Evolutionary conservation across 2,329 filamentous ascomycete species (phyloP).

Genomic region (Emmonsiellopsis sp.): DNA sequence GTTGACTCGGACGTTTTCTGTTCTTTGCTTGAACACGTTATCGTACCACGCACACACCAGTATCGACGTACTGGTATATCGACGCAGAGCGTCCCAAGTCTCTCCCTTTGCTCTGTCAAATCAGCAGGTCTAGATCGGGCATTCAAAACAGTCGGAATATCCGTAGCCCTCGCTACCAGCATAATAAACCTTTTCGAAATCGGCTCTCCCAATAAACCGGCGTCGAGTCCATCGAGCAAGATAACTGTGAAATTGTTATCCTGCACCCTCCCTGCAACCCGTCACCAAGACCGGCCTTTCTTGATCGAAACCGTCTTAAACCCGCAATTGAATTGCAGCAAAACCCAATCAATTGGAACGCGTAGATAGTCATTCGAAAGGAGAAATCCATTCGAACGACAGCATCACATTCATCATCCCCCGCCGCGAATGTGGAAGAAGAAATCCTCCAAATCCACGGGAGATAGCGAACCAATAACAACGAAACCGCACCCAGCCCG

Average conservation of each 20-base stretch:
- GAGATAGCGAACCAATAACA: background rate
- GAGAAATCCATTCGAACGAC: background rate
- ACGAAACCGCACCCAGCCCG: background rate
- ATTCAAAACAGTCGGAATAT: background rate
- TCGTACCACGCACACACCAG: background rate
- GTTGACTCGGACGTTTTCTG: background rate
- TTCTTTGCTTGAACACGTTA: background rate
- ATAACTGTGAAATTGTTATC: constrained; percentile 2
- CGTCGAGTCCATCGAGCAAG: background rate
- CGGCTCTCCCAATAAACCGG: no score
- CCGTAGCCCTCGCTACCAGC: background rate
- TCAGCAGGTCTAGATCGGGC: background rate
- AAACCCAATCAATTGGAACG: background rate
- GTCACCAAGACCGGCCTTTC: background rate
- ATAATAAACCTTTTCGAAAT: background rate
- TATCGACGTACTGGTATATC: background rate
- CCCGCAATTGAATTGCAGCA: background rate
- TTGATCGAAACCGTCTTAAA: background rate
- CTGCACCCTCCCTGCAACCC: background rate
- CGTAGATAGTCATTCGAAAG: background rate
- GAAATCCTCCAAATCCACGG: background rate
- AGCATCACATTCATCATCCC: no score
- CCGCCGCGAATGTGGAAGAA: constrained; percentile 1
- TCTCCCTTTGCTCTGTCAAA: background rate
- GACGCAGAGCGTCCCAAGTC: constrained; percentile 1